Base-by-base conservation (phyloP, 2,329 filamentous ascomycete genomes). In the Delphinella strobiligena region DNA sequence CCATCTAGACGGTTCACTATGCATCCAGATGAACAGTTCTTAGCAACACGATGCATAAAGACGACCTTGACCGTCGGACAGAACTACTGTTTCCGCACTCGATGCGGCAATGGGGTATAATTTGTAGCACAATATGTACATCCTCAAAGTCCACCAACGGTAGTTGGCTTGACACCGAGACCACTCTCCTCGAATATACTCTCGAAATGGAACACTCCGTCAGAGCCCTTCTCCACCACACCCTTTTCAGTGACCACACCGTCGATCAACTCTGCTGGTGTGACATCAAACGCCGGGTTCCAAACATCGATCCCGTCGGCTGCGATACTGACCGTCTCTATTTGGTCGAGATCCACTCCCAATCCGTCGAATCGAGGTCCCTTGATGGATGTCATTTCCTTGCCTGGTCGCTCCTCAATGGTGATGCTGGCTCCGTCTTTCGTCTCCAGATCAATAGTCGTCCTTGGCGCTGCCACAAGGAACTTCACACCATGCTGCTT, bases 261-360 rank as follows among this genome's bases (percentile, higher is more conserved):
- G 60, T 98, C 91, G 48, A 98, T 95, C 38, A 95, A 66, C 46
- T 77, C 75, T 29, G 82, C 77, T 0, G 91, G 89, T 8, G 91
- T 98, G 24, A 98, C 84, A 55, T 98, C 91, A 56, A 98, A 98
- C 0, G 87, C 83, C 22, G 91, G 91, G 58, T 98, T 98, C 88
- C 91, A 98, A 7, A 96, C 87, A 31, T 74, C 68, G 46, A 96
- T 87, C 2, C 77, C 76, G 54, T 72, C 67, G 4, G 78, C 75
- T 22, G 89, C 89, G 37, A 85, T 89, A 31, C 82, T 85, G 22
- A 96, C 75, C 10, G 80, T 76, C 41, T 80, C 80, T 14, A 78
- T 77, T 37, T 68, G 67, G 35, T 62, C 68, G 16, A 76, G 61
- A 49, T 86, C 75, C 0, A 89, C 66, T 4, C 63, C 71, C 1